Evolutionary conservation across 2,329 filamentous ascomycete genomes (phyloP).

Genomic region (Epichloe elymi): DNA sequence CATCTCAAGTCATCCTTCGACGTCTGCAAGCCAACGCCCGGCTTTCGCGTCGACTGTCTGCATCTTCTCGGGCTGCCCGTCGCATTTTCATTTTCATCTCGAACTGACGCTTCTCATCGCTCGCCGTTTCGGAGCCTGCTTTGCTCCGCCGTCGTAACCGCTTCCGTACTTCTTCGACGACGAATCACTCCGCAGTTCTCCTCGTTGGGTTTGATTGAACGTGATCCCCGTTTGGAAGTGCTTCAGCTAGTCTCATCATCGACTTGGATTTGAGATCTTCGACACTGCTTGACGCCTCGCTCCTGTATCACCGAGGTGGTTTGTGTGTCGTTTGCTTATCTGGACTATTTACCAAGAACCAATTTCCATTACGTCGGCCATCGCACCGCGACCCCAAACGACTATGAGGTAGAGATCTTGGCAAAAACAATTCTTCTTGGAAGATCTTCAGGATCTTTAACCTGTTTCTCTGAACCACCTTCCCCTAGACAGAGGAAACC

Average conservation of each 20-base stretch:
- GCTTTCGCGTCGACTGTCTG: neutral
- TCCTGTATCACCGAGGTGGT: neutral
- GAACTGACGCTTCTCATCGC: neutral
- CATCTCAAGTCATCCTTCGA: neutral
- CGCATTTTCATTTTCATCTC: neutral
- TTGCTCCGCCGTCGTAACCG: neutral
- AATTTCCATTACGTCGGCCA: neutral
- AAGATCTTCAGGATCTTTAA: neutral
- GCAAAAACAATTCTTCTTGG: neutral
- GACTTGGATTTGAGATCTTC: neutral
- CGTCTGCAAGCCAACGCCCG: neutral
- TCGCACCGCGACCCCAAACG: neutral
- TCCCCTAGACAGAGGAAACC: neutral
- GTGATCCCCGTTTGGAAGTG: neutral
- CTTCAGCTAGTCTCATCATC: neutral
- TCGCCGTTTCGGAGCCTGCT: neutral
- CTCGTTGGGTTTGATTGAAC: neutral
- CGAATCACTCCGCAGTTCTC: neutral
- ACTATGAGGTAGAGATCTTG: neutral
- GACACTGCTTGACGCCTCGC: neutral
- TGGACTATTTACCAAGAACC: neutral
- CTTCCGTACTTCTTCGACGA: neutral
- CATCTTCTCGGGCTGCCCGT: neutral
- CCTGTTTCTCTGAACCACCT: neutral
- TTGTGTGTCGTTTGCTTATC: neutral